Conservation (phyloP, 176 grass and related monocot species). For the Zoysia pacifica region DNA sequence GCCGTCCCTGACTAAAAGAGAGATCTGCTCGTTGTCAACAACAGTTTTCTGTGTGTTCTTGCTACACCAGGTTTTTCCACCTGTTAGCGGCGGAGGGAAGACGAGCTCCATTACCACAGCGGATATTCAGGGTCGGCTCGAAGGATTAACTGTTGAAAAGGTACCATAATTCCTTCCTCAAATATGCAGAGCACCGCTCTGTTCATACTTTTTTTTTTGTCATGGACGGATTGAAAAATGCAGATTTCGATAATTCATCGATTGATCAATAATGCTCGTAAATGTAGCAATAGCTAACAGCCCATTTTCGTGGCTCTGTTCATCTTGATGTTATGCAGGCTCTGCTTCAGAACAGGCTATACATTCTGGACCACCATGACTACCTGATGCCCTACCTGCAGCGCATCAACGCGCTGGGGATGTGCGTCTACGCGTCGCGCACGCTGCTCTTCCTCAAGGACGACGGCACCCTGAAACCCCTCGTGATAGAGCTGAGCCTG, state of each 20-base stretch:
- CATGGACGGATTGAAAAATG: neutral
- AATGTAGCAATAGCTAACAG: neutral
- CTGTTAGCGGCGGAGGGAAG: conserved; percentile 52
- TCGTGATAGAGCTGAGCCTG: conserved; percentile 78
- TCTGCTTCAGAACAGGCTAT: conserved; percentile 48
- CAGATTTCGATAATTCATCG: too few species aligned
- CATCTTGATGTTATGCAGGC: conserved; percentile 41
- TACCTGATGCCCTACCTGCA: conserved; percentile 84
- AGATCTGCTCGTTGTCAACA: neutral
- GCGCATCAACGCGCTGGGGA: conserved; percentile 63
- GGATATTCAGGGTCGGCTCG: conserved; percentile 51
- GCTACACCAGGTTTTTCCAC: conserved; percentile 61
- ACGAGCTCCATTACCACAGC: conserved; percentile 47
- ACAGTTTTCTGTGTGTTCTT: conserved; percentile 4
- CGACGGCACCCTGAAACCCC: conserved; percentile 60
- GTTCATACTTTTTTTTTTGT: neutral
- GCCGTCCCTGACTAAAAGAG: neutral
- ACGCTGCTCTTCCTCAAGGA: conserved; percentile 77
- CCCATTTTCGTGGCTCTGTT: neutral
- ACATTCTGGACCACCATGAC: conserved; percentile 89
- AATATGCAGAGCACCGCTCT: neutral
- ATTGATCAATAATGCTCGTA: too few species aligned
- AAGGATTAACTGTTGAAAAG: conserved; percentile 40
- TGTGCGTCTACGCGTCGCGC: conserved; percentile 86
- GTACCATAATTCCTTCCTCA: conserved; percentile 30